A percentile compares a stretch with the other conserved stretches of the same genome.
Conservation (phyloP, 2,329 filamentous ascomycete species). For the Keithomyces neogunnii region DNA sequence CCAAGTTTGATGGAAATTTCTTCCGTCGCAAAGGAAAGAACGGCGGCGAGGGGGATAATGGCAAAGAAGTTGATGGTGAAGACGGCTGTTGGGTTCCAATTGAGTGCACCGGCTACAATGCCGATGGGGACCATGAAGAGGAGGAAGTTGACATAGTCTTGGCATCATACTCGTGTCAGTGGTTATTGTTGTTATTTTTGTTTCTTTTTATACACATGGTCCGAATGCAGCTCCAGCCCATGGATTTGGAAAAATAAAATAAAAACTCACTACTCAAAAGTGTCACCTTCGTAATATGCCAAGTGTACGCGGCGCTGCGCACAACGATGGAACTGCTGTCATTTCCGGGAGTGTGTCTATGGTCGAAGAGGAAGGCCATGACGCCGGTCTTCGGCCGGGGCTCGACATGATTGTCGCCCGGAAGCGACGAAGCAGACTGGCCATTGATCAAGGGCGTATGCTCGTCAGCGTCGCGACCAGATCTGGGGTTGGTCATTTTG, state of each 20-base stretch:
- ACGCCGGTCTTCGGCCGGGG: conserved; percentile 14
- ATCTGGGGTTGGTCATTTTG: conserved; percentile 23
- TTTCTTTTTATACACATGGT: too few species aligned
- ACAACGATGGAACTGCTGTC: conserved; percentile 38
- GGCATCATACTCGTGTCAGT: not conserved
- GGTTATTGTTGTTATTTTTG: not conserved
- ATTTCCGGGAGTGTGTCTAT: conserved; percentile 41
- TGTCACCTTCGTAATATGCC: conserved; percentile 50
- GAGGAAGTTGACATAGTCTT: conserved; percentile 58
- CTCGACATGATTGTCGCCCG: conserved; percentile 12
- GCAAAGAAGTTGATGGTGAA: conserved; percentile 76
- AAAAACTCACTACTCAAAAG: conserved; percentile 47
- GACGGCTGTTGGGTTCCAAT: conserved; percentile 58
- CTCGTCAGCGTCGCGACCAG: conserved; percentile 23
- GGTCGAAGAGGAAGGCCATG: conserved; percentile 40
- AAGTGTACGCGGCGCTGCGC: conserved; percentile 37
- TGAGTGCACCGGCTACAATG: conserved; percentile 54
- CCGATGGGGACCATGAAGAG: conserved; percentile 68
- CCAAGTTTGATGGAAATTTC: conserved; percentile 66
- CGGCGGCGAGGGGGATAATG: conserved; percentile 66
- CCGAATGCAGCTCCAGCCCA: not conserved
- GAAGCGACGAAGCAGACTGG: conserved; percentile 17
- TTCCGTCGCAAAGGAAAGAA: conserved; percentile 71
- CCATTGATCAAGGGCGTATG: conserved; percentile 34
- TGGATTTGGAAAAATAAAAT: conserved; percentile 10